Evolutionary conservation across 129 eudicot species (phyloP).

Genomic region (Lactuca sativa): DNA sequence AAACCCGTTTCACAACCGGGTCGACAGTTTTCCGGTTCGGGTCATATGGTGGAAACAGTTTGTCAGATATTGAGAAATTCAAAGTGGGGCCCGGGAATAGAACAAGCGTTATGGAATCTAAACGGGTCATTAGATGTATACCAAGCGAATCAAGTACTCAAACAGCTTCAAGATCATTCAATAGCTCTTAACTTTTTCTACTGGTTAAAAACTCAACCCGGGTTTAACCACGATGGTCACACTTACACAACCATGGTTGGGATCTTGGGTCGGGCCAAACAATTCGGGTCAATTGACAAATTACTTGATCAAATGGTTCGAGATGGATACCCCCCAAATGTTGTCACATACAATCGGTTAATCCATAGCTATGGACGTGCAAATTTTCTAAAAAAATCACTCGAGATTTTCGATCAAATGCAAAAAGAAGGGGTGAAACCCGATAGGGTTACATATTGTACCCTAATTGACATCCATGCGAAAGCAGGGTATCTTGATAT

Average conservation of each 20-base stretch:
- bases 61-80: slow-evolving; percentile 54
- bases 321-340: slow-evolving; percentile 86
- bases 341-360: slow-evolving; percentile 91
- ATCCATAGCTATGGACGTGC: slow-evolving; percentile 97
- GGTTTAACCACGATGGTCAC: slow-evolving; percentile 95
- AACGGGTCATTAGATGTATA: slow-evolving; percentile 69
- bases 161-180: slow-evolving; percentile 73
- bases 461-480: slow-evolving; percentile 97
- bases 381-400: slow-evolving; percentile 78
- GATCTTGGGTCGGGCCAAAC: slow-evolving; percentile 85
- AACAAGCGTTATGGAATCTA: slow-evolving; percentile 69
- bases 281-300: slow-evolving; percentile 70
- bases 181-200: slow-evolving; percentile 83
- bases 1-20: slow-evolving; percentile 34
- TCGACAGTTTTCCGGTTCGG: slow-evolving; percentile 51
- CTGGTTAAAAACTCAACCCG: slow-evolving; percentile 72
- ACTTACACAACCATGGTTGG: slow-evolving; percentile 99
- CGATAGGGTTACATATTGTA: slow-evolving; percentile 94
- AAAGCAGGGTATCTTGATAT: slow-evolving; percentile 95
- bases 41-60: slow-evolving; percentile 57
- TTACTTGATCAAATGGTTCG: slow-evolving; percentile 82
- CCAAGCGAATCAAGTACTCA: slow-evolving; percentile 95
- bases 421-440: slow-evolving; percentile 75
- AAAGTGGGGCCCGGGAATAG: slow-evolving; percentile 82
- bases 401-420: slow-evolving; percentile 79